Percentiles rank a stretch among this genome's conserved stretches.
Conservation (phyloP, 495 filamentous ascomycete species). For the Daldinia childiae region DNA sequence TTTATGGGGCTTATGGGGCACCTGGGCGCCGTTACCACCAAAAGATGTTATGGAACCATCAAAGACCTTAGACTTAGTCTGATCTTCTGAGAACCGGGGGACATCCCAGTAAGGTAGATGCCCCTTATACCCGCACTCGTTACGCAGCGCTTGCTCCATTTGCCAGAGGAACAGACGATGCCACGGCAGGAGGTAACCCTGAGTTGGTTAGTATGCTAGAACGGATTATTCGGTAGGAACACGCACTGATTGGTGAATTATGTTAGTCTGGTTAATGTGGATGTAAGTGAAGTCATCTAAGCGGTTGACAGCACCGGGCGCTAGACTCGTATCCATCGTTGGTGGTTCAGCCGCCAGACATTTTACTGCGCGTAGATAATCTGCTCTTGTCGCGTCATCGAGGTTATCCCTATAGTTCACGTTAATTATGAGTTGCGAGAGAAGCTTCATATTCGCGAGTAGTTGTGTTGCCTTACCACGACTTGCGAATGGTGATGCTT, state of each 20-base stretch:
- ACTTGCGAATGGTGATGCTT: conserved; percentile 57
- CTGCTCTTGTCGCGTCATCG: conserved; percentile 57
- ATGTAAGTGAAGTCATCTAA: conserved; percentile 75
- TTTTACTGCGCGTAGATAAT: conserved; percentile 70
- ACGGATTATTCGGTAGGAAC: background rate
- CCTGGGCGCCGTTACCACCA: conserved; percentile 65
- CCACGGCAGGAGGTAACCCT: conserved; percentile 74
- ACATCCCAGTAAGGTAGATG: conserved; percentile 69
- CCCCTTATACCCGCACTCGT: conserved; percentile 76
- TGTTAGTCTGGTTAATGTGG: conserved; percentile 69
- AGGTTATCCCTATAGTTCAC: conserved; percentile 59
- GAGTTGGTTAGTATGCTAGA: conserved; percentile 7
- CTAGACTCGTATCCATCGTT: conserved; percentile 50
- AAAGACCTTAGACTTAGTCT: conserved; percentile 66
- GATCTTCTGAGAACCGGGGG: conserved; percentile 60
- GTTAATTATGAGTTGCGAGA: background rate
- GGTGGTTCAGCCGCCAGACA: conserved; percentile 69
- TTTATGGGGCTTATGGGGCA: conserved; percentile 44
- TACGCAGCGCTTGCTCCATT: conserved; percentile 71
- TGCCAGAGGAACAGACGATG: conserved; percentile 72
- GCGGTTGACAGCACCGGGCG: conserved; percentile 51
- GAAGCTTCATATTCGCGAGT: background rate
- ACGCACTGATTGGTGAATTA: conserved; percentile 66
- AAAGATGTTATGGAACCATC: conserved; percentile 69
- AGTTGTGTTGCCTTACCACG: conserved; percentile 52